phyloP scores from a whole-genome alignment of 352 stramenopile genomes.

The Phytophthora sp. region DNA sequence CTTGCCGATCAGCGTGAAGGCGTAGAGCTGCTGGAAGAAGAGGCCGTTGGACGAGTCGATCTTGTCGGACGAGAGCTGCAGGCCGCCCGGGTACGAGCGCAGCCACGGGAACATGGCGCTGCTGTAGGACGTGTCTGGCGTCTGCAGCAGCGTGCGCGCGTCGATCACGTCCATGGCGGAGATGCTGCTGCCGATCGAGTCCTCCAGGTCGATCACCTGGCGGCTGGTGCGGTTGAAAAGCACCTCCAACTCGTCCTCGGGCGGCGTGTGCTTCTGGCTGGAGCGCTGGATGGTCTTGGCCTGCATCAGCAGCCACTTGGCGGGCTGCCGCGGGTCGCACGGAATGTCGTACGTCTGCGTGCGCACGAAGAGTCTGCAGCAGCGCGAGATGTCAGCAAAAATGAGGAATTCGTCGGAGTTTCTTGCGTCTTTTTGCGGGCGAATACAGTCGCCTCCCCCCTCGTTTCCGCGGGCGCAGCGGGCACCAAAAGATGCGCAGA shows the following conservation, averaged over 20 bases:
- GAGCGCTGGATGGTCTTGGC: conserved; percentile 80
- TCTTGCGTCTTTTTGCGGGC: not conserved
- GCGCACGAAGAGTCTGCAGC: conserved; percentile 69
- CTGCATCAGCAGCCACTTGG: conserved; percentile 77
- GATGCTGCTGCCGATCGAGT: conserved; percentile 68
- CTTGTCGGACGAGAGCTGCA: conserved; percentile 57
- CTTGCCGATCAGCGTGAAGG: conserved; percentile 79
- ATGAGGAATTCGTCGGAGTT: not conserved
- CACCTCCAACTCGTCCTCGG: conserved; percentile 74
- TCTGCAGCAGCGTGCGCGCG: conserved; percentile 70
- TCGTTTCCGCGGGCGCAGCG: not conserved
- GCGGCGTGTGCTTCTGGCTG: conserved; percentile 44
- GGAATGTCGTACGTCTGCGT: conserved; percentile 88
- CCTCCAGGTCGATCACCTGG: conserved; percentile 67
- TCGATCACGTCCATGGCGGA: conserved; percentile 83
- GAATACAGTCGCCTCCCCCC: not conserved
- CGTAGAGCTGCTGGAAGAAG: conserved; percentile 88
- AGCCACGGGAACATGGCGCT: conserved; percentile 82
- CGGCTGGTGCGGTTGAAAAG: conserved; percentile 82
- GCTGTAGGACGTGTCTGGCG: conserved; percentile 66
- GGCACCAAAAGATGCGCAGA: not conserved
- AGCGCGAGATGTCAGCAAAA: not conserved
- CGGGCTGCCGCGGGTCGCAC: conserved; percentile 73
- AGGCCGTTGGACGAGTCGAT: conserved; percentile 72
- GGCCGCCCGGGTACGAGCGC: conserved; percentile 61